phyloP scores from a whole-genome alignment of 164 flowering plant species.

The Vitis cinerea region DNA sequence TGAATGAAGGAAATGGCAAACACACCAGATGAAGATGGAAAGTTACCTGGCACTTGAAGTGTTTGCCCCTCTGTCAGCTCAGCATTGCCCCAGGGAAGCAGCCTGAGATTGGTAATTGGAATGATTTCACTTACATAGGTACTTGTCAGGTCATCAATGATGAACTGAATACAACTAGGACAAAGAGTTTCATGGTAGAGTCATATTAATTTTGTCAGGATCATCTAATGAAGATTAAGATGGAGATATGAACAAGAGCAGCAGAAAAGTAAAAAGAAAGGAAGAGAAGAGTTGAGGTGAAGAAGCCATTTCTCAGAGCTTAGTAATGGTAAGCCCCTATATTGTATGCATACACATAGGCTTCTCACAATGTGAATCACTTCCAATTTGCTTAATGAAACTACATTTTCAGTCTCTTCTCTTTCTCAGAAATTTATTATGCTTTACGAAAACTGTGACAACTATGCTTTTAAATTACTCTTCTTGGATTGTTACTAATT shows the following conservation, averaged over 20 bases:
- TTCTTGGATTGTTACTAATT: too few relatives aligned
- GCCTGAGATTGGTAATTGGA: constrained; percentile 23
- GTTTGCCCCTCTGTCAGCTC: too few relatives aligned
- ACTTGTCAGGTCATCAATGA: constrained; percentile 3
- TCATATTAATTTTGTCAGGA: constrained; percentile 18
- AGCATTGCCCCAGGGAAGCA: constrained; percentile 29
- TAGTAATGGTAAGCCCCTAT: too few relatives aligned
- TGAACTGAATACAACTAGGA: constrained; percentile 13
- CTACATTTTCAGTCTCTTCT: too few relatives aligned
- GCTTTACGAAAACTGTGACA: too few relatives aligned
- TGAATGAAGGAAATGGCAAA: background rate
- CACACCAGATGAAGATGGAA: background rate
- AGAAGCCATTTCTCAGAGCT: constrained; percentile 8
- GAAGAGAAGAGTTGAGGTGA: background rate
- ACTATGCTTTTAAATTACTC: too few relatives aligned
- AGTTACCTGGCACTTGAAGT: constrained; percentile 20
- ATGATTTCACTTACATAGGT: constrained; percentile 16
- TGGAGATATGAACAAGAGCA: constrained; percentile 1
- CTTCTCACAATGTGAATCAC: too few relatives aligned
- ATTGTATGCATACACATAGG: too few relatives aligned
- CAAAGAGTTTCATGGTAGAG: constrained; percentile 25
- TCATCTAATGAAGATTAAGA: background rate
- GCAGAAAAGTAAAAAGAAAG: background rate
- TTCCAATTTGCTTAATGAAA: too few relatives aligned
- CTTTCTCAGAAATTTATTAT: too few relatives aligned